phyloP scores from a whole-genome alignment of 495 filamentous ascomycete genomes.

The Aspergillus heteromorphus region DNA sequence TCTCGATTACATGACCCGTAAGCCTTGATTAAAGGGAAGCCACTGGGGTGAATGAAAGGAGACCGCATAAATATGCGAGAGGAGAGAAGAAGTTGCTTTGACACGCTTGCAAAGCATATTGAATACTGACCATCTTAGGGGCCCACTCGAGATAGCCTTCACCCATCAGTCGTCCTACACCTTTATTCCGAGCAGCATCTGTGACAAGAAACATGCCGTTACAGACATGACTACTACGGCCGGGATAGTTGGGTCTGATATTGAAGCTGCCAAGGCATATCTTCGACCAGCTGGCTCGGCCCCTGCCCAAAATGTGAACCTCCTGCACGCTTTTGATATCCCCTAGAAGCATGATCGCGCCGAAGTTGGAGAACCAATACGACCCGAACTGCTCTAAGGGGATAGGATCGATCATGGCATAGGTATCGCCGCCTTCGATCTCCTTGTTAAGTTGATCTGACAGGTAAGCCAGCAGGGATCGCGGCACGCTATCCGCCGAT shows the following conservation, averaged over 20 bases:
- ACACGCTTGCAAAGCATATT: not conserved
- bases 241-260: conserved; percentile 96
- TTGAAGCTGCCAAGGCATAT: conserved; percentile 92
- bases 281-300: conserved; percentile 71
- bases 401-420: conserved; percentile 83
- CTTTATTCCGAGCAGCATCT: conserved; percentile 79
- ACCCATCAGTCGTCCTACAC: conserved; percentile 89
- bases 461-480: conserved; percentile 71
- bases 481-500: conserved; percentile 66
- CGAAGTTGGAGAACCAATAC: conserved; percentile 97
- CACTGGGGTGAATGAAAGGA: not conserved
- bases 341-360: conserved; percentile 86
- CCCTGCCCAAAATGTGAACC: conserved; percentile 46
- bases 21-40: not conserved
- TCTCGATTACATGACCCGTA: not conserved
- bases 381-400: conserved; percentile 67
- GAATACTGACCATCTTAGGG: conserved; percentile 63
- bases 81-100: not conserved
- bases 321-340: conserved; percentile 64
- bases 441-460: conserved; percentile 85
- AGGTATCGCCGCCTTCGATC: conserved; percentile 94
- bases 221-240: conserved; percentile 91
- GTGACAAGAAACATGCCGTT: conserved; percentile 95
- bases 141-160: conserved; percentile 95
- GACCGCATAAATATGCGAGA: not conserved